These are phyloP conservation scores for Cornus kousa DNA, from an alignment of 148 eudicot genomes.

Conservation along the genomic window DNA sequence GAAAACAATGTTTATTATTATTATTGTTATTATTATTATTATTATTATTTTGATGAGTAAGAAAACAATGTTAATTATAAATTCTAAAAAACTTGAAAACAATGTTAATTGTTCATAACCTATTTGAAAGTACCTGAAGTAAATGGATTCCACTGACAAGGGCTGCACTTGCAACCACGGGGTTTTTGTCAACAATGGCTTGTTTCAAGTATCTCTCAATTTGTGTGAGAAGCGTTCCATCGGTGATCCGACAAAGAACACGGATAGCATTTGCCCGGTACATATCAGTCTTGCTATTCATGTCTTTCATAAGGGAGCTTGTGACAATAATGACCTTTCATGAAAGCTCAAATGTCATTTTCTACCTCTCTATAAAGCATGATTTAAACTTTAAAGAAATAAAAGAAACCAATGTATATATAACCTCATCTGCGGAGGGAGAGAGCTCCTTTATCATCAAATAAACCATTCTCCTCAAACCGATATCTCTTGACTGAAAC, in stretches of 20 bases:
- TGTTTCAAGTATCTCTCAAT: conserved; percentile 96
- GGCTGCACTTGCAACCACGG: conserved; percentile 98
- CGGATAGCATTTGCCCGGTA: conserved; percentile 97
- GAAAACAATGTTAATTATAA: too few relatives aligned
- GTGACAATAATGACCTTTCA: conserved; percentile 89
- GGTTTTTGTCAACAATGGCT: conserved; percentile 96
- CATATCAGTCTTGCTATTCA: conserved; percentile 98
- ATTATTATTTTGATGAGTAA: too few relatives aligned
- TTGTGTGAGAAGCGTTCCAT: conserved; percentile 93
- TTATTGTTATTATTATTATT: too few relatives aligned
- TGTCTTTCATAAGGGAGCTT: conserved; percentile 95
- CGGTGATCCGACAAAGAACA: conserved; percentile 85
- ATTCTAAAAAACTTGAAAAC: conserved; percentile 2
- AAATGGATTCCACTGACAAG: conserved; percentile 92
- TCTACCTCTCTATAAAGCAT: background rate
- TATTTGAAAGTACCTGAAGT: conserved; percentile 61
- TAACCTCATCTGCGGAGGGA: conserved; percentile 93
- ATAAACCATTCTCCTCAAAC: conserved; percentile 92
- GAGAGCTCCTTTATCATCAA: conserved; percentile 93
- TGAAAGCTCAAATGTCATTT: conserved; percentile 16
- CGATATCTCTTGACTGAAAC: conserved; percentile 78
- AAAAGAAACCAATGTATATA: conserved; percentile 4
- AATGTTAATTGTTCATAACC: background rate
- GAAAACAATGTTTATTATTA: background rate
- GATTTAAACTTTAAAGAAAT: conserved; percentile 2